Base-by-base conservation (phyloP, 1,139 yeast species). In the Geotrichum aggregatum region DNA sequence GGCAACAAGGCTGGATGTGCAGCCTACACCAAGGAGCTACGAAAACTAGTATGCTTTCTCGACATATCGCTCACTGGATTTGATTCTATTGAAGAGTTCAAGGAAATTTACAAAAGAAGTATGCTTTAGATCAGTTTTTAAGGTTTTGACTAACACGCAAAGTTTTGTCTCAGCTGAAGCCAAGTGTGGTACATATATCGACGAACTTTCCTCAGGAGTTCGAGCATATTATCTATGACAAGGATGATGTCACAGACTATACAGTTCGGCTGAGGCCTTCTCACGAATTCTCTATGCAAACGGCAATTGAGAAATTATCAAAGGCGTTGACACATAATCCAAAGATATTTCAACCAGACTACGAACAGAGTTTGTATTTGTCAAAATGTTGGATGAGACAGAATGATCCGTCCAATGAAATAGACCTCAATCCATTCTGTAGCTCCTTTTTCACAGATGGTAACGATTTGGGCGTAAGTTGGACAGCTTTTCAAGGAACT, bases 381-480 rank as follows among this genome's bases (percentile, higher is more conserved):
- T 33, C 51, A 16, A 48, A 45, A 14, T 28, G 30, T 8, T 40
- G 46, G 42, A 19, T 54, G 16, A 45, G 40, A 14, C 53, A 49
- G 22, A 22, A 24, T 21, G 45, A 50, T 34, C 22, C 47, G 1
- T 30, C 44, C 5, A 34, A 45, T 22, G 44, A 34, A 10, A 19
- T 36, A 11, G 52, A 52, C 13, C 7, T 55, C 4, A 52, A 49
- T 26, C 40, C 48, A 10, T 51, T 47, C 40, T 50, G 28, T 24
- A 33, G 40, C 28, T 48, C 56, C 8, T 48, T 53, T 30, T 50
- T 55, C 38, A 44, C 44, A 19, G 41, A 48, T 13, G 55, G 49
- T 10, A 55, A 55, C 42, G 40, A 52, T 13, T 24, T 55, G 21
- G 47, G 56, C 7, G 57, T 55, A 47, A 19, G 50, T 26, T 19